Percentiles rank a stretch among this genome's conserved stretches.
These are phyloP conservation scores for Sphaceloma murrayae DNA, from an alignment of 2,329 filamentous ascomycete species.

Conservation along the genomic window DNA sequence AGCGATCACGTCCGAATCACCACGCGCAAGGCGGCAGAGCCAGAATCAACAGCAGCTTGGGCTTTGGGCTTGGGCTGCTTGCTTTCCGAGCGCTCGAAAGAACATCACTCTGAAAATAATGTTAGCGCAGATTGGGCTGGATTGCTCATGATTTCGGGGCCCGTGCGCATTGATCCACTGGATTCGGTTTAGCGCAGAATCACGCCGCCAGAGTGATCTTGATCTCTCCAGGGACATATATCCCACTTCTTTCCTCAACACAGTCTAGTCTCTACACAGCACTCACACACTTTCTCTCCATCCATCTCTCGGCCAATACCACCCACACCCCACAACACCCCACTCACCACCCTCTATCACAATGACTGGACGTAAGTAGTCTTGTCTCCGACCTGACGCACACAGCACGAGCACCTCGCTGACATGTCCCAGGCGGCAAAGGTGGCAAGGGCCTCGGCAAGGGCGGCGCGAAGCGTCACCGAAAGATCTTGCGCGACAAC, in stretches of 20 bases:
- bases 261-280: conserved; percentile 21
- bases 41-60: conserved; percentile 15
- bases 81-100: conserved; percentile 11
- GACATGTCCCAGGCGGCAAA: conserved; percentile 65
- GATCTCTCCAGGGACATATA: conserved; percentile 13
- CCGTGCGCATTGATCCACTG: conserved; percentile 14
- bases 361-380: conserved; percentile 43
- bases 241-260: conserved; percentile 7
- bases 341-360: conserved; percentile 31
- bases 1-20: conserved; percentile 19
- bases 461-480: conserved; percentile 96
- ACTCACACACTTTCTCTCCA: conserved; percentile 22
- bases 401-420: conserved; percentile 32
- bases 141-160: conserved; percentile 13
- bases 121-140: conserved; percentile 6
- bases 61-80: conserved; percentile 7
- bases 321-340: conserved; percentile 22
- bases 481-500: conserved; percentile 99
- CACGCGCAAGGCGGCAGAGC: conserved; percentile 17
- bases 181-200: conserved; percentile 16
- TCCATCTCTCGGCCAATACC: conserved; percentile 23
- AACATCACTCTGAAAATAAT: conserved; percentile 14
- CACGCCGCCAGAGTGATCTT: conserved; percentile 13
- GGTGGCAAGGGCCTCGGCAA: conserved; percentile 97
- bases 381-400: conserved; percentile 16